Evolutionary conservation across 495 filamentous ascomycete species (phyloP), one percentile per base, ranked within the genome.

Genomic region (Durotheca rogersii): DNA sequence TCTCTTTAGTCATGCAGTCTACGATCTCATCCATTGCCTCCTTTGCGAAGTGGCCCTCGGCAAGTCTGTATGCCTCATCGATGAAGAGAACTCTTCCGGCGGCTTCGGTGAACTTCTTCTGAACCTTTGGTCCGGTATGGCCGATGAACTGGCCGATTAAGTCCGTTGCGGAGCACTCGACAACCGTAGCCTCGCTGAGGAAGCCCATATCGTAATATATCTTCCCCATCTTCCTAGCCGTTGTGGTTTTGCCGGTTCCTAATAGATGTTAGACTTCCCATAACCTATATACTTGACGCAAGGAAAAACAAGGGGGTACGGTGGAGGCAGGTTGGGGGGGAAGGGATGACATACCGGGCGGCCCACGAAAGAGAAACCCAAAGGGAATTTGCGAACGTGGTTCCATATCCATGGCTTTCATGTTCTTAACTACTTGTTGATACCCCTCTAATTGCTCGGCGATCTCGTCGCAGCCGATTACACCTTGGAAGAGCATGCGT

Each of bases 21-120:
- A 87, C 82, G 7, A 91, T 67, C 68, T 90, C 86, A 36, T 88
- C 80, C 61, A 89, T 81, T 0, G 86, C 87, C 60, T 89, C 87
- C 40, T 80, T 79, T 0, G 80, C 84, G 52, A 82, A 89, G 1
- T 67, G 58, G 0, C 76, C 81, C 7, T 78, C 72, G 1, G 68
- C 68, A 14, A 88, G 73, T 0, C 81, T 71, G 52, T 86, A 85
- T 0, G 84, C 84, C 50, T 88, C 84, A 44, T 86, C 83, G n/a
- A 88, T 68, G 41, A 85, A 82, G 1, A 88, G 72, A 1, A 88
- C 78, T 40, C 76, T 78, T 0, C 84, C 84, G 0, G 83, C 72
- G 0, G 77, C 79, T 23, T 72, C 73, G 31, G 87, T 81, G 0
- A 89, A 66, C 5, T 75, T 70, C 32, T 74, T 68, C 42, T 75